These are phyloP conservation scores for Helianthus tuberosus DNA, from an alignment of 129 eudicot species.

Conservation along the genomic window DNA sequence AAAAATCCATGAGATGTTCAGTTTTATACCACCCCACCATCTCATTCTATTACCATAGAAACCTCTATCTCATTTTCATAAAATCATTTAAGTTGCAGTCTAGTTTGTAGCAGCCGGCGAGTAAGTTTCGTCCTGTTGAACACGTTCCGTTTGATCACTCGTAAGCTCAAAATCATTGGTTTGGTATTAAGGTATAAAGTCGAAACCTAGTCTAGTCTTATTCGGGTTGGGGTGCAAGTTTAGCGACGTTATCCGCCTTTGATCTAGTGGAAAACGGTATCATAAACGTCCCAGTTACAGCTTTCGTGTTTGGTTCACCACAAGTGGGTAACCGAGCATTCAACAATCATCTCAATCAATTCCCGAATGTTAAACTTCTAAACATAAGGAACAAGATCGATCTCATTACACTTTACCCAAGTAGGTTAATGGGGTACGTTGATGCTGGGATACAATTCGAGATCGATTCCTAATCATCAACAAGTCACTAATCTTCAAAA, in stretches of 20 bases:
- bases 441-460: conserved; percentile 53
- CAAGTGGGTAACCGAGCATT: conserved; percentile 78
- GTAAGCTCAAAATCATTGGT: too few species aligned
- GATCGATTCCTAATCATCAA: conserved; percentile 14
- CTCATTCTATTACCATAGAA: too few species aligned
- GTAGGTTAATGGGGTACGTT: conserved; percentile 59
- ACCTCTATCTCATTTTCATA: too few species aligned
- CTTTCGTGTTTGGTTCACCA: conserved; percentile 78
- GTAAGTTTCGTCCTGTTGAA: too few species aligned
- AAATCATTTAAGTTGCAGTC: too few species aligned
- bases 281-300: conserved; percentile 56
- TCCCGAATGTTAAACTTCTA: conserved; percentile 63
- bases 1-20: too few species aligned
- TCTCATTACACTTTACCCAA: conserved; percentile 58
- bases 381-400: conserved; percentile 79
- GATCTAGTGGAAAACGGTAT: conserved; percentile 80
- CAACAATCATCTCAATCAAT: conserved; percentile 46
- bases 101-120: too few species aligned
- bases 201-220: too few species aligned
- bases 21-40: too few species aligned
- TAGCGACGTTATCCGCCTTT: conserved; percentile 68
- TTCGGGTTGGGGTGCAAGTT: conserved; percentile 21
- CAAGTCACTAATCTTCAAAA: too few species aligned
- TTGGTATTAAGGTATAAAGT: too few species aligned
- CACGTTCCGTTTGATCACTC: too few species aligned